phyloP scores from a whole-genome alignment of 371 early-diverging fungal species.

The Rhizopus microsporus region DNA sequence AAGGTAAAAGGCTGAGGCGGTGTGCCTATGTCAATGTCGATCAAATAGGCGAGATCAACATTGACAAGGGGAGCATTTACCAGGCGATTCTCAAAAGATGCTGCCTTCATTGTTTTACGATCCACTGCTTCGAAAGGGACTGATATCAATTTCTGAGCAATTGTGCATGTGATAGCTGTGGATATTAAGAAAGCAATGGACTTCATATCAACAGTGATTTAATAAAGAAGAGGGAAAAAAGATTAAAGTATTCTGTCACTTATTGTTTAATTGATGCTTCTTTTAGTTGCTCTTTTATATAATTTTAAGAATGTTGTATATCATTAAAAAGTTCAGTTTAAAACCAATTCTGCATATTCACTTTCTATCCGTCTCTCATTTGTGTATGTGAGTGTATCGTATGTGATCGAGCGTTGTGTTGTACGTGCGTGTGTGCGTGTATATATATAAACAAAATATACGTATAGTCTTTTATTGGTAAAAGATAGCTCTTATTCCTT shows the following conservation, averaged over 20 bases:
- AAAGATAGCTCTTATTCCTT: constrained; percentile 18
- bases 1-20: constrained; percentile 48
- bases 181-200: constrained; percentile 8
- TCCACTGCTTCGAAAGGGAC: constrained; percentile 26
- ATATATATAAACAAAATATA: not conserved
- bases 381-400: too few relatives aligned
- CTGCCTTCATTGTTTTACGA: constrained; percentile 8
- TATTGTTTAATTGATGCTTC: not conserved
- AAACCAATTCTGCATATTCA: not conserved
- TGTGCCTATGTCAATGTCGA: constrained; percentile 39
- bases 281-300: not conserved
- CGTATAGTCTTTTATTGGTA: not conserved
- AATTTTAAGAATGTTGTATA: too few relatives aligned
- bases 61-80: constrained; percentile 24
- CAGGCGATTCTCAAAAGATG: constrained; percentile 1
- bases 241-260: not conserved
- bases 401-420: too few relatives aligned
- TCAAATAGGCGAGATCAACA: constrained; percentile 39
- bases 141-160: constrained; percentile 15
- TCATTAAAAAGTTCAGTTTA: constrained; percentile 1
- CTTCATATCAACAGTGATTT: not conserved
- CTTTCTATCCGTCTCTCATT: not conserved
- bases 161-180: constrained; percentile 3
- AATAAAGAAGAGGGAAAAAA: not conserved
- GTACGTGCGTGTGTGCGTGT: too few relatives aligned